Conservation (phyloP, 192 early-diverging fungal species). For the Umbelopsis ramanniana region DNA sequence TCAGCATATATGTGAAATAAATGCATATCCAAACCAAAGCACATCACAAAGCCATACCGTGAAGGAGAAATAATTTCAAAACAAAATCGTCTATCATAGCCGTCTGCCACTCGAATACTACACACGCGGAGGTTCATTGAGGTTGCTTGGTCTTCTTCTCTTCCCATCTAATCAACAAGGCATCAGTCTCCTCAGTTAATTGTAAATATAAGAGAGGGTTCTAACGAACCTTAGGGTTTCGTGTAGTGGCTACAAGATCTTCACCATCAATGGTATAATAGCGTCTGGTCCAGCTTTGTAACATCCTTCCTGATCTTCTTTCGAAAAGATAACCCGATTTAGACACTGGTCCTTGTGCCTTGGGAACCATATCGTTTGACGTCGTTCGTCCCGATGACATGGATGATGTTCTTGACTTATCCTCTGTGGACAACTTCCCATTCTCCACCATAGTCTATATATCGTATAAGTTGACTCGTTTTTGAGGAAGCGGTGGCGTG, state of each 20-base stretch:
- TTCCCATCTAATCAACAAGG: slow-evolving; percentile 41
- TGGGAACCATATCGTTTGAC: slow-evolving; percentile 6
- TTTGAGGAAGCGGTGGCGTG: not conserved
- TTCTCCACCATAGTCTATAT: not conserved
- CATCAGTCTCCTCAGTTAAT: not conserved
- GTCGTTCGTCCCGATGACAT: not conserved
- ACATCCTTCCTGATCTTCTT: slow-evolving; percentile 70
- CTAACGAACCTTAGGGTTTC: slow-evolving; percentile 39
- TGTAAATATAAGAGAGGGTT: not conserved
- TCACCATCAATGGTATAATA: slow-evolving; percentile 76
- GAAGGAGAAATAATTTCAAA: slow-evolving; percentile 87
- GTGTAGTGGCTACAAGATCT: slow-evolving; percentile 51
- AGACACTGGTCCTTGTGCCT: slow-evolving; percentile 4
- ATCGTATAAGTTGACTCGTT: not conserved
- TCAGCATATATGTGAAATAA: not conserved
- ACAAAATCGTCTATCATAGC: slow-evolving; percentile 72
- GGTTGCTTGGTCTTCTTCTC: slow-evolving; percentile 60
- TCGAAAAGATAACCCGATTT: slow-evolving; percentile 81
- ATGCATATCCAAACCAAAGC: not conserved
- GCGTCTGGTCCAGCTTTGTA: slow-evolving; percentile 79
- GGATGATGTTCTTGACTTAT: not conserved
- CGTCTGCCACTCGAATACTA: slow-evolving; percentile 65
- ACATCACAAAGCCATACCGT: slow-evolving; percentile 42
- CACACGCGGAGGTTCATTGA: slow-evolving; percentile 75
- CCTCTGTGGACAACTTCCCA: not conserved